Conservation (phyloP, 139 green algal genomes). For the Trebouxia sp. region DNA sequence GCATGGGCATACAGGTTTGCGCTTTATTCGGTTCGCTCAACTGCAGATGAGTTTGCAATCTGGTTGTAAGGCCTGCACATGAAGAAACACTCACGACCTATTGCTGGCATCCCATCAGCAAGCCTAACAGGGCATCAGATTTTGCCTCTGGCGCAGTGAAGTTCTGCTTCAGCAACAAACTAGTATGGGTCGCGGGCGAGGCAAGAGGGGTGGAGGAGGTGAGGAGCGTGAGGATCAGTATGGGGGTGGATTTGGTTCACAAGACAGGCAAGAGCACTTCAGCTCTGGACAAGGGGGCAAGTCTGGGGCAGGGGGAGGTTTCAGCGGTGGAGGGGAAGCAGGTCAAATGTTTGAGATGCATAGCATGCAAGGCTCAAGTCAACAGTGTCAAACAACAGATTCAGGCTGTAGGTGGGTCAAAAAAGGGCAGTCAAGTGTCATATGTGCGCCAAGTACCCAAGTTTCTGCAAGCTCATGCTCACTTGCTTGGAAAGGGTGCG, state of each 20-base stretch:
- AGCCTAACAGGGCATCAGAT: no score
- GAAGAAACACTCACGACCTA: no score
- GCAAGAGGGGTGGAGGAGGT: conserved; percentile 21
- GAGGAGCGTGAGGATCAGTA: conserved; percentile 64
- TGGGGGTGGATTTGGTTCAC: conserved; percentile 48
- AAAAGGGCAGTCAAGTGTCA: conserved; percentile 42
- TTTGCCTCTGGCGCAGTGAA: no score
- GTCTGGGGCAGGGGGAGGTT: conserved; percentile 37
- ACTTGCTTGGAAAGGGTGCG: conserved; percentile 58
- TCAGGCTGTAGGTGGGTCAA: conserved; percentile 24
- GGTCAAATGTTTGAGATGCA: neutral
- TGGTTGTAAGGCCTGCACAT: no score
- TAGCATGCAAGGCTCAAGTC: neutral
- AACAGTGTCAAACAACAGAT: neutral
- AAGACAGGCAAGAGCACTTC: conserved; percentile 56
- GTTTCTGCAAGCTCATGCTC: conserved; percentile 75
- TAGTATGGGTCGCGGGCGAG: conserved; percentile 19
- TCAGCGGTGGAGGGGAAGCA: conserved; percentile 42
- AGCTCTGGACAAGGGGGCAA: conserved; percentile 32
- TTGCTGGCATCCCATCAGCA: no score
- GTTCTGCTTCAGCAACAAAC: no score
- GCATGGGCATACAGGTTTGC: no score
- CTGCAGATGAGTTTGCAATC: no score
- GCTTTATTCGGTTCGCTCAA: no score
- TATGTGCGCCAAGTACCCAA: conserved; percentile 70